Base-by-base conservation (phyloP, 139 green algal species). In the Nannochloris sp. region DNA sequence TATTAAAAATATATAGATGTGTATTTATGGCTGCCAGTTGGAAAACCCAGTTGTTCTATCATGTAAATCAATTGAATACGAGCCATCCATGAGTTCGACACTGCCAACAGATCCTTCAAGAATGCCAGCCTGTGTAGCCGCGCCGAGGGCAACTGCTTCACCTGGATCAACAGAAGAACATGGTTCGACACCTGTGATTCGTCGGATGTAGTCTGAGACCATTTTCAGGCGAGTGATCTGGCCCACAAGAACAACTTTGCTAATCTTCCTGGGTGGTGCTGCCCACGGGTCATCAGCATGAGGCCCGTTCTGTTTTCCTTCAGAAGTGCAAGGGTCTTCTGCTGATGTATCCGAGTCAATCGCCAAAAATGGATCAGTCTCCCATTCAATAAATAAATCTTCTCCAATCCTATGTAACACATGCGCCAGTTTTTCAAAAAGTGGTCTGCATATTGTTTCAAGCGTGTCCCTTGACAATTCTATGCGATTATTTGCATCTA, bases 231-330 rank as follows among this genome's bases (percentile, higher is more conserved):
- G 64, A 2, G 86, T 90, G 3, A 76, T 71, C 6, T 81, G 85
- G 4, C 86, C 86, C 24, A 92, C 86, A 18, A 92, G 69, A 61
- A 87, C 69, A 24, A 88, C 69, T n/a, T 77, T 78, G 3, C 69
- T 83, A 50, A 87, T 68, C 27, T 64, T 64, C 2, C 85, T 74
- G 0, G 85, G 83, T 14, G 79, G 79, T 1, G 83, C 68, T 3
- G 78, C 78, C 53, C 75, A 88, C 34, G 48, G 6, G 57, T 61
- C 62, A 8, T 60, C 69, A 10, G 14, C 27, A 34, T 48, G 29
- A 63, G 60, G 0, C 61, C 69, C 11, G 1, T 31, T 48, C 34
- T 61, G 34, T 11, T 11, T 40, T 40, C 34, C 34, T 4, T 40
- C 18, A n/a, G 46, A 54, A 24, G 46, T 8, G 3, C 10, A n/a